Base-by-base conservation (phyloP, 2,329 filamentous ascomycete genomes). In the Paracamarosporium sp. region DNA sequence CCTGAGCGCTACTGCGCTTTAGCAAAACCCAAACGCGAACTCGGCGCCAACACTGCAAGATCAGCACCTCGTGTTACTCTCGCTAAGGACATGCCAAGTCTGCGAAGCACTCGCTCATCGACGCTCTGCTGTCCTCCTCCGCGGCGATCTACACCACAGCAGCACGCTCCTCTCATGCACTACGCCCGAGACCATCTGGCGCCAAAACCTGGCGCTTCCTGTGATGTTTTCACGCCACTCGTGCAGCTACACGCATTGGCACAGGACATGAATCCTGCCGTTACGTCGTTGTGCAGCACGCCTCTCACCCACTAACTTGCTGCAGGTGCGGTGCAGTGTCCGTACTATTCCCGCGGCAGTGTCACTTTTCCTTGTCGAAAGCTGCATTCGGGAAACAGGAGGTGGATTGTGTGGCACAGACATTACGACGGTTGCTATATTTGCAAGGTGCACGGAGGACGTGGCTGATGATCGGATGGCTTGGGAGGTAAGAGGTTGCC, bases 221-320 rank as follows among this genome's bases (percentile, higher is more conserved):
- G 24, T 25, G 43, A 27, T 45, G 24, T n/a, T 15, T 17, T 31
- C 48, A 40, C 25, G 20, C 27, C 27, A 41, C 36, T 27, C 15
- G 11, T 22, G 35, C 50, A 40, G 48, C 48, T 45, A 36, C 5
- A 45, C 28, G n/a, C 12, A 35, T 41, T 51, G 36, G 35, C 48
- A 27, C 7, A n/a, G 20, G 8, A 15, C 15, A 45, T 22, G 11
- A 7, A 25, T 40, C 41, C 27, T 44, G 17, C 17, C 17, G 15
- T 52, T 52, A 52, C 50, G 50, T 53, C 50, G 40, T 45, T 30
- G 50, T 36, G 50, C 50, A 53, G 40, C 22, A 22, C 40, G 50
- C 40, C 50, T 45, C 28, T 45, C 35, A 40, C 46, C 22, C 24
- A 30, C 40, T 53, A 53, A 40, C 28, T 44, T 35, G 20, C 40